Evolutionary conservation across 2,329 filamentous ascomycete genomes (phyloP).

Genomic region (Aspergillus terreus): DNA sequence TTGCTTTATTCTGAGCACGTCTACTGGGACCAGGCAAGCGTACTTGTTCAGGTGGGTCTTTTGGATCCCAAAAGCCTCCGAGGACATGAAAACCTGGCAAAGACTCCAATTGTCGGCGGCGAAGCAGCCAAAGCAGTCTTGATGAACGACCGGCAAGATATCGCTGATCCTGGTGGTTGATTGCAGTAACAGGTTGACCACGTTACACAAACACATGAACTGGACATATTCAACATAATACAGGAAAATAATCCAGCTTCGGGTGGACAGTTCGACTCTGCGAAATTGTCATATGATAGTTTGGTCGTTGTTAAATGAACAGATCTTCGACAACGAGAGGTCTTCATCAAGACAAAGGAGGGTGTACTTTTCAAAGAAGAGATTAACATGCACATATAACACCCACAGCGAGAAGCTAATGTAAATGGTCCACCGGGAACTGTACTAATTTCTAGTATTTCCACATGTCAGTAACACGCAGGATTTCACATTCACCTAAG

Average conservation of each 20-base stretch:
- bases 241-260: too few relatives aligned
- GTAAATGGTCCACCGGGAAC: too few relatives aligned
- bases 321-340: too few relatives aligned
- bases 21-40: constrained; percentile 8
- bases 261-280: too few relatives aligned
- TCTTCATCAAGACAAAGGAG: not conserved
- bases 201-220: too few relatives aligned
- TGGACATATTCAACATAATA: too few relatives aligned
- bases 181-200: not conserved
- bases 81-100: constrained; percentile 29
- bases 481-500: too few relatives aligned
- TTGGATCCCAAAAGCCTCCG: not conserved
- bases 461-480: not conserved
- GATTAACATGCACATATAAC: not conserved
- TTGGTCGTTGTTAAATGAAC: too few relatives aligned
- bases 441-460: constrained; percentile 23
- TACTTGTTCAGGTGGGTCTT: constrained; percentile 5
- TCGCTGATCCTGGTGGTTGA: not conserved
- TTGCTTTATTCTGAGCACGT: constrained; percentile 3
- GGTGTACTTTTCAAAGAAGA: not conserved
- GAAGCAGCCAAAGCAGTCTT: not conserved
- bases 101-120: not conserved
- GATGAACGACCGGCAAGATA: not conserved
- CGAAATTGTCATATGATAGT: too few relatives aligned
- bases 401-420: too few relatives aligned